These are phyloP conservation scores for Aspergillus latus DNA, from an alignment of 2,329 filamentous ascomycete genomes.

Conservation along the genomic window DNA sequence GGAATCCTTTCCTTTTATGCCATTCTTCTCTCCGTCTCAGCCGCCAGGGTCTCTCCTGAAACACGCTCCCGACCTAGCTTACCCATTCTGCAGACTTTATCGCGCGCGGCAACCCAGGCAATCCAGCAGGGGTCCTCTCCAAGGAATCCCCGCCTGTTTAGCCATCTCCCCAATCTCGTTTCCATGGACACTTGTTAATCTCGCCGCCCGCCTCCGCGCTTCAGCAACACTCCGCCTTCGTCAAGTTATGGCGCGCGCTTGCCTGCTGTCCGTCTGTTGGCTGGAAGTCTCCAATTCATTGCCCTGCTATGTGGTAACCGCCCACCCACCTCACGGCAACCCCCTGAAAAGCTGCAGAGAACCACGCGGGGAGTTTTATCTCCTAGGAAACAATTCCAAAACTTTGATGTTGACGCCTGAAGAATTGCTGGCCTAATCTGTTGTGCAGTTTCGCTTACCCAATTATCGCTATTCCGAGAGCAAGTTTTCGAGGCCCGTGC, in stretches of 20 bases:
- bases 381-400: background rate
- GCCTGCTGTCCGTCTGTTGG: background rate
- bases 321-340: background rate
- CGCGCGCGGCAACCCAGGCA: constrained; percentile 12
- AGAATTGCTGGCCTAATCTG: background rate
- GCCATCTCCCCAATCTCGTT: constrained; percentile 2
- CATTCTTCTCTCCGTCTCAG: background rate
- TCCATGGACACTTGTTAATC: constrained; percentile 2
- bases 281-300: background rate
- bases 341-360: background rate
- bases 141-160: constrained; percentile 7
- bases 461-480: background rate
- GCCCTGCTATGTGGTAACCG: background rate
- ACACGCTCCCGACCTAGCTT: constrained; percentile 3
- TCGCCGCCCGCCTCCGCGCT: background rate
- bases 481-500: background rate
- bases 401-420: background rate
- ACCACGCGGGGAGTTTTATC: background rate
- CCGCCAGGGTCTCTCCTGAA: background rate
- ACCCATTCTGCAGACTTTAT: constrained; percentile 7
- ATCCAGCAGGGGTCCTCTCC: background rate
- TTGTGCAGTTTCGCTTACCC: background rate
- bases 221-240: background rate
- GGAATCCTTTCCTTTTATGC: constrained; percentile 4
- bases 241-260: constrained; percentile 7